Percentiles rank a stretch among this genome's conserved stretches.
Conservation (phyloP, 1,284 basidiomycete genomes). For the Ganoderma meredithae region DNA sequence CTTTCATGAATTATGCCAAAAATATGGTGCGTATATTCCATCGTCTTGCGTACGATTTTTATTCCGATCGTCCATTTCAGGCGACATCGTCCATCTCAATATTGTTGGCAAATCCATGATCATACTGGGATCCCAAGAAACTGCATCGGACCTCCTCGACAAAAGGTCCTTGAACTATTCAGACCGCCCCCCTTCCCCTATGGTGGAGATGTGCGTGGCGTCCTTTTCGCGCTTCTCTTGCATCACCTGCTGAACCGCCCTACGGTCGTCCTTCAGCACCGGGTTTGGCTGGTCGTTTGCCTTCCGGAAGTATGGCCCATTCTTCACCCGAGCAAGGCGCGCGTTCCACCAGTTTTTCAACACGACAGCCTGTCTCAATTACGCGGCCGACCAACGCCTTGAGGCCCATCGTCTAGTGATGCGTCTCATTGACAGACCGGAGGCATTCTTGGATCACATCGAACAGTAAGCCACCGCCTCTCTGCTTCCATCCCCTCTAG, state of each 20-base stretch:
- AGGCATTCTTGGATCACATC: slow-evolving; percentile 27
- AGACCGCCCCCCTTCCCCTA: not conserved
- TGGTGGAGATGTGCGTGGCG: slow-evolving; percentile 5
- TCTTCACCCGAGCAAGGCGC: slow-evolving; percentile 15
- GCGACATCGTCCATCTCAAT: slow-evolving; percentile 7
- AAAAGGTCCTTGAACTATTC: slow-evolving; percentile 15
- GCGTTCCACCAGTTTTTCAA: slow-evolving; percentile 32
- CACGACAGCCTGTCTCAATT: slow-evolving; percentile 14
- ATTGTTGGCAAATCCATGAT: slow-evolving; percentile 12
- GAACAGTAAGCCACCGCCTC: slow-evolving; percentile 18
- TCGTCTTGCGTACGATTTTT: not conserved
- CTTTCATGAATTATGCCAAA: not conserved
- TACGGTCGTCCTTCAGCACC: slow-evolving; percentile 3
- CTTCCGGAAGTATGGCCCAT: slow-evolving; percentile 23
- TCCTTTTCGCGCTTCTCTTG: too few relatives aligned
- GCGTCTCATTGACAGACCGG: slow-evolving; percentile 15
- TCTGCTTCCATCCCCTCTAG: not conserved
- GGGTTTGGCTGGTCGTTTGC: slow-evolving; percentile 25
- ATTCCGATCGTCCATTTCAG: not conserved
- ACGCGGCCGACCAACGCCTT: slow-evolving; percentile 12
- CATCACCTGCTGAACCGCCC: not conserved
- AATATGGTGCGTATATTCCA: not conserved
- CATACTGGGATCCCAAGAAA: slow-evolving; percentile 9
- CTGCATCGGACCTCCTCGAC: slow-evolving; percentile 12
- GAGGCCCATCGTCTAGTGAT: slow-evolving; percentile 18